phyloP scores from a whole-genome alignment of 257 asterid genomes.

The Dorcoceras hygrometricum region DNA sequence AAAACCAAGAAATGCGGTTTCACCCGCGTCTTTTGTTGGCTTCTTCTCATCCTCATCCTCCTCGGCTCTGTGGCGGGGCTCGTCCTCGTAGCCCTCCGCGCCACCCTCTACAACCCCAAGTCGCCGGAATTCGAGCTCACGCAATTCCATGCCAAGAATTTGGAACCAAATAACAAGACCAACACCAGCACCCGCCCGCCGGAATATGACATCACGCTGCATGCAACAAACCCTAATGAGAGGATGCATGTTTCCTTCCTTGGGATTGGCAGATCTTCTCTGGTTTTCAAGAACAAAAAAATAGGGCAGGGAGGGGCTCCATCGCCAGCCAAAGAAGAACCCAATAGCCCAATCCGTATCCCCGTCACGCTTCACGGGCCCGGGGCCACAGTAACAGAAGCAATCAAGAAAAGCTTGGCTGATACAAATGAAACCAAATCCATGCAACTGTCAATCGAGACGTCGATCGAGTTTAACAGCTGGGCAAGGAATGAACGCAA shows the following conservation, averaged over 20 bases:
- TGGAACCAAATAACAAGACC: not conserved
- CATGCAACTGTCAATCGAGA: slow-evolving; percentile 30
- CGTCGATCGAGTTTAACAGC: slow-evolving; percentile 40
- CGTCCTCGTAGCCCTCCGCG: slow-evolving; percentile 20
- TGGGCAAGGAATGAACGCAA: slow-evolving; percentile 33
- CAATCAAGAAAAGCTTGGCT: slow-evolving; percentile 17
- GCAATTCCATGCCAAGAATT: slow-evolving; percentile 26
- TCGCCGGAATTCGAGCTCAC: slow-evolving; percentile 43
- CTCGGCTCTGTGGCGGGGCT: slow-evolving; percentile 13
- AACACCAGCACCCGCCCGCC: slow-evolving; percentile 7
- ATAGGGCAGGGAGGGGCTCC: slow-evolving; percentile 43
- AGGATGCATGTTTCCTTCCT: slow-evolving; percentile 32
- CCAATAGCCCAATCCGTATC: slow-evolving; percentile 15
- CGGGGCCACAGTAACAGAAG: slow-evolving; percentile 24
- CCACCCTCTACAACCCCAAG: slow-evolving; percentile 39
- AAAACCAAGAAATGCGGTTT: not conserved
- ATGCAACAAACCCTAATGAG: slow-evolving; percentile 33
- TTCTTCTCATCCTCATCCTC: slow-evolving; percentile 20
- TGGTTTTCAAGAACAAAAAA: slow-evolving; percentile 30
- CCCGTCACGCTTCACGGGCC: slow-evolving; percentile 28
- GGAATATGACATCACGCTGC: slow-evolving; percentile 29
- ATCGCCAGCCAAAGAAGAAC: slow-evolving; percentile 3
- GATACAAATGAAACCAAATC: slow-evolving; percentile 26
- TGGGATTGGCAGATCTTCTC: slow-evolving; percentile 27
- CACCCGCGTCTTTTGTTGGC: slow-evolving; percentile 24